A percentile compares a stretch with the other conserved stretches of the same genome.
Conservation (phyloP, 305 asterid species). For the Ajuga reptans region DNA sequence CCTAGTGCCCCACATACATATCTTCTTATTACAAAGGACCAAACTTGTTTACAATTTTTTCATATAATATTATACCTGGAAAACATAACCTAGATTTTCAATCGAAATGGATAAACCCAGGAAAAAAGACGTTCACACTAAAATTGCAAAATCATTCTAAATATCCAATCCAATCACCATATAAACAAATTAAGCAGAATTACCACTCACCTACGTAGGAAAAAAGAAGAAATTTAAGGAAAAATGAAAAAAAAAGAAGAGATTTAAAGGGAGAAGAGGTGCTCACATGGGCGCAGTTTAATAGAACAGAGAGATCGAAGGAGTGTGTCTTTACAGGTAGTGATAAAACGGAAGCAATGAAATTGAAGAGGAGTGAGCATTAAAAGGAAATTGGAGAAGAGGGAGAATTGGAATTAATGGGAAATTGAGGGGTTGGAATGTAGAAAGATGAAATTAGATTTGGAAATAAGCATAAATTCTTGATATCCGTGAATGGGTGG, state of each 20-base stretch:
- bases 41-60: slow-evolving; percentile 3
- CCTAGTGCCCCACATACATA: slow-evolving; percentile 43
- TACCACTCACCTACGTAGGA: slow-evolving; percentile 7
- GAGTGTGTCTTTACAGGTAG: slow-evolving; percentile 21
- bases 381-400: slow-evolving; percentile 15
- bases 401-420: slow-evolving; percentile 26
- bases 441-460: slow-evolving; percentile 2
- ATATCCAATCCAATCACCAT: slow-evolving; percentile 17
- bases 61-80: slow-evolving; percentile 9
- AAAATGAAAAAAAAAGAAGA: neutral
- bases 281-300: slow-evolving; percentile 47
- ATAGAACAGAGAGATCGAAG: slow-evolving; percentile 24
- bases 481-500: slow-evolving; percentile 53
- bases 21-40: slow-evolving; percentile 28
- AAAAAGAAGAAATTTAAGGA: too few relatives aligned
- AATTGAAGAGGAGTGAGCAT: slow-evolving; percentile 27
- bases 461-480: slow-evolving; percentile 26
- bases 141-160: slow-evolving; percentile 23
- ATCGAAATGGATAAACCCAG: slow-evolving; percentile 22
- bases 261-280: neutral
- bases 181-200: neutral
- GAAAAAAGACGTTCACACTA: slow-evolving; percentile 14
- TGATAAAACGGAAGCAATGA: slow-evolving; percentile 18
- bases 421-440: slow-evolving; percentile 25
- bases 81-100: slow-evolving; percentile 15